Base-by-base conservation (phyloP, 768 basidiomycete species). In the Pleurotus sapidus region DNA sequence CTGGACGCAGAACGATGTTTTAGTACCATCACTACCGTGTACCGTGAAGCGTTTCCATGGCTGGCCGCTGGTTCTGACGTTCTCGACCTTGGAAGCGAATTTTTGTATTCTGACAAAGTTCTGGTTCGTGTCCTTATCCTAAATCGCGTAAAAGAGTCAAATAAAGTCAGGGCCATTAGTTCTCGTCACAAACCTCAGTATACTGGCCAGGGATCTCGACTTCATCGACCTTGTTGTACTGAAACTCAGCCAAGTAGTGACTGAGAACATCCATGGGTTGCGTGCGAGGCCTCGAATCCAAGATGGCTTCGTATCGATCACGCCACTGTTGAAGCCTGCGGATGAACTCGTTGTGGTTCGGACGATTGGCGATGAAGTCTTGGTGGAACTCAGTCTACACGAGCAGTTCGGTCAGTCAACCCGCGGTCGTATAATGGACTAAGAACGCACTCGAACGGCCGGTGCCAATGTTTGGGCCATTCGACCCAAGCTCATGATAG, bases 131-230 rank as follows among this genome's bases (percentile, higher is more conserved):
- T 99, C 96, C 70, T 95, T 94, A 67, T 98, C 95, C 95, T 97
- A 65, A 12, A 9, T 34, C 30, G 9, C 30, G 30, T 11, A 34
- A 34, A 34, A 34, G 30, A 3, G 30, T 34, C 30, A 34, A 34
- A 3, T 11, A 3, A 34, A 11, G 30, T 34, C 30, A 34, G 11
- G 11, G 11, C 8, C 3, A 11, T 34, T 34, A 34, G 9, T 34
- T 34, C 30, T 11, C 3, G 45, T 6, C n/a, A 59, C 66, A 20
- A n/a, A 91, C 95, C 83, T 98, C 93, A 0, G 94, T 91, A 68
- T 99, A 99, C 70, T 99, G 97, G 5, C 97, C 97, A n/a, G 95
- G 95, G 49, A 99, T 85, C 67, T 99, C 95, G 39, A 99, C 92
- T 61, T 99, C 96, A 61, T 98, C 97, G 49, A 96, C 94, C 69